Percentiles rank a stretch among this genome's conserved stretches.
Conservation (phyloP, 139 green algal species). For the Edaphochlamys debaryana region DNA sequence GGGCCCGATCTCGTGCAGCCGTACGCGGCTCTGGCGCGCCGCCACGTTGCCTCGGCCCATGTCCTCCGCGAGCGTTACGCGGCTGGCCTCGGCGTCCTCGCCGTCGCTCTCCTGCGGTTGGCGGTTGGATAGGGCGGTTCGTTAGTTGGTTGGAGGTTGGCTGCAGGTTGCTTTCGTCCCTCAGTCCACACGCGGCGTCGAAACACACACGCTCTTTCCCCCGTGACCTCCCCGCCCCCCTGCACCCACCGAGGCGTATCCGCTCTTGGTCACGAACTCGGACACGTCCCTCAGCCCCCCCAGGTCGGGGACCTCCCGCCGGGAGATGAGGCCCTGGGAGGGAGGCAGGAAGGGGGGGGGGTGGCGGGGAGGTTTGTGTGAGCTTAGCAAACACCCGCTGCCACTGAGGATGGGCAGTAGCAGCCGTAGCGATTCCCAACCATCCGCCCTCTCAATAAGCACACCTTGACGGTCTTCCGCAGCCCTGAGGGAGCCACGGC, state of each 20-base stretch:
- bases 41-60: constrained; percentile 60
- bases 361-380: neutral
- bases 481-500: constrained; percentile 77
- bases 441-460: too few species aligned
- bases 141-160: too few species aligned
- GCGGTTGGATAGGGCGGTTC: too few species aligned
- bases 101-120: constrained; percentile 89
- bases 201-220: neutral
- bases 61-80: constrained; percentile 72
- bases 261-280: constrained; percentile 88
- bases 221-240: neutral
- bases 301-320: constrained; percentile 78
- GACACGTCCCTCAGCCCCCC: constrained; percentile 81
- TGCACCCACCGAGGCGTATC: constrained; percentile 82
- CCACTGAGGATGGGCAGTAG: too few species aligned
- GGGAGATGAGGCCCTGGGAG: constrained; percentile 20
- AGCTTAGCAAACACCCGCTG: neutral
- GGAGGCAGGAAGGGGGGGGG: neutral
- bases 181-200: neutral
- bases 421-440: too few species aligned
- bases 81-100: constrained; percentile 78
- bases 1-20: constrained; percentile 90
- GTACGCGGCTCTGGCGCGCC: constrained; percentile 70
- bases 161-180: neutral
- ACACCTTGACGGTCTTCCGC: constrained; percentile 78